Evolutionary conservation across 2,329 filamentous ascomycete genomes (phyloP).

Genomic region (Xylariaceae sp.): DNA sequence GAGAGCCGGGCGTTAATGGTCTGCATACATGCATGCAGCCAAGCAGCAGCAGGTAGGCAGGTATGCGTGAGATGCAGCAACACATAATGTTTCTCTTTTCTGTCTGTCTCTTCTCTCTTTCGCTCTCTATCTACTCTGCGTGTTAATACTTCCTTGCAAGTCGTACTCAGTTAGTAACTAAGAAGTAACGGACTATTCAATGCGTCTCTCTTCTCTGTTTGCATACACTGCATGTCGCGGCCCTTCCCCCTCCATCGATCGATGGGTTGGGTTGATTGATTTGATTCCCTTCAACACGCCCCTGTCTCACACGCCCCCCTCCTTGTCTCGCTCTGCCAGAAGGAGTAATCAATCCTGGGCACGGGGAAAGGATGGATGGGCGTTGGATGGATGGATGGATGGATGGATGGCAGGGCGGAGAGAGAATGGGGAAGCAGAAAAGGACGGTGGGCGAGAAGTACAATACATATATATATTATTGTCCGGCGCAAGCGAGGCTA

Average conservation of each 20-base stretch:
- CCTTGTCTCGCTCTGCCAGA: background rate
- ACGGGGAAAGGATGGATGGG: background rate
- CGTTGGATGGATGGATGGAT: background rate
- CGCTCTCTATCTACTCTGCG: background rate
- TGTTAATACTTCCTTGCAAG: background rate
- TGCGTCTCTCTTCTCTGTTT: background rate
- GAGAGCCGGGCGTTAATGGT: conserved; percentile 27
- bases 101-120: background rate
- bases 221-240: background rate
- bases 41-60: conserved; percentile 31
- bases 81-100: conserved; percentile 21
- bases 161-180: background rate
- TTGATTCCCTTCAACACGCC: background rate
- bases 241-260: conserved; percentile 1
- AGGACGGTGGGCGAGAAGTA: conserved; percentile 9
- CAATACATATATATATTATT: conserved; percentile 8
- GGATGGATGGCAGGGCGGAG: too few species aligned
- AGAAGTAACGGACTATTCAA: too few species aligned
- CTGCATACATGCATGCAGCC: conserved; percentile 22
- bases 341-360: background rate
- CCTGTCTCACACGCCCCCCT: background rate
- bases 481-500: conserved; percentile 7
- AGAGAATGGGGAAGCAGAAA: background rate
- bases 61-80: conserved; percentile 33
- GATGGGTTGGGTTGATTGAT: conserved; percentile 8